Base-by-base conservation (phyloP, 257 asterid species). In the Petrea volubilis region DNA sequence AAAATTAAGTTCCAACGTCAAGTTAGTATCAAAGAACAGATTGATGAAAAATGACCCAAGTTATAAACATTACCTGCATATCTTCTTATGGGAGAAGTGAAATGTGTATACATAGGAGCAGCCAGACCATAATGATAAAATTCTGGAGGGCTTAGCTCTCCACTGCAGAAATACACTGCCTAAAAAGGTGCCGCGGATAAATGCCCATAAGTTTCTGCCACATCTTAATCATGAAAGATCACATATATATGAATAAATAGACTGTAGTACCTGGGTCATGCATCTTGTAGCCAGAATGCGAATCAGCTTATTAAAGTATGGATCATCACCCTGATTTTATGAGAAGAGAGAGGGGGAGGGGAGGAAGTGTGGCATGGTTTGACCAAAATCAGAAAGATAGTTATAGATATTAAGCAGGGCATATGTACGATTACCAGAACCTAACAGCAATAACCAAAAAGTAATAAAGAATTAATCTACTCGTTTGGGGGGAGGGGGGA, bases 211-310 rank as follows among this genome's bases (percentile, higher is more conserved):
- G 27, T 44, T 60, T 64, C 64, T 50, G 59, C 65, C 60, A 68
- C 58, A 63, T 61, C 20, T 28, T 12, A 63, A 43, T 38, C 67
- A 52, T 27, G 40, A 21, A 57, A 34, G 58, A 71, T 49, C 20
- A 38, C 25, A 62, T 31, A 65, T 31, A 65, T 20, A 40, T 41
- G 43, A 50, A 27, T 12, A 17, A 13, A 43, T 62, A 60, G 58
- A 69, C 46, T 70, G 31, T 68, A 68, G 76, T 82, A 94, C 99
- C 99, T 95, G 99, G 29, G 98, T 78, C 99, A 95, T 95, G 96
- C 99, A 95, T 79, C 99, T 92, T 67, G 99, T 92, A 40, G 99
- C 93, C 84, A 95, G 87, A 78, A 95, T 95, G 36, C 99, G 97
- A 49, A 95, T 92, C 77, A 95, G 83, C 85, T 95, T 95, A 80